A percentile compares a stretch with the other conserved stretches of the same genome.
Evolutionary conservation across 2,329 filamentous ascomycete species (phyloP).

Genomic region (Claviceps sorghi): DNA sequence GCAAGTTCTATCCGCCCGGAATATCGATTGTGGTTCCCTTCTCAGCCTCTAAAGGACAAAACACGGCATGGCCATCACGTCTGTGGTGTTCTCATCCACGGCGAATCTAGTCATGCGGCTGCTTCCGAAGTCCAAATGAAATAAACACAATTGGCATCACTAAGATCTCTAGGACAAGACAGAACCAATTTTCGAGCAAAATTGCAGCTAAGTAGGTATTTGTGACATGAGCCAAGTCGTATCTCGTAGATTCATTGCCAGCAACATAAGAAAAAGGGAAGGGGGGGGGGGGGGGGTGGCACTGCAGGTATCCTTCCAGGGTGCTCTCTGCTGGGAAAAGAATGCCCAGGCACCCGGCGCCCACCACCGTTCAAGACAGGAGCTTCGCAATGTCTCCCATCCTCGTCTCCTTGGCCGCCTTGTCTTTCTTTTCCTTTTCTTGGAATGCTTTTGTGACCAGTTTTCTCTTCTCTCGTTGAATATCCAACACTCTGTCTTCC

Average conservation of each 20-base stretch:
- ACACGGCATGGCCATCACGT: too few relatives aligned
- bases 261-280: neutral
- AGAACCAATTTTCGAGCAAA: neutral
- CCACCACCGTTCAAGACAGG: conserved; percentile 15
- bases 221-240: too few relatives aligned
- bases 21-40: too few relatives aligned
- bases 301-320: neutral
- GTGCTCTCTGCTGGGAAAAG: neutral
- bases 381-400: conserved; percentile 41
- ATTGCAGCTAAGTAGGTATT: neutral
- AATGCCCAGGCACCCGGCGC: neutral
- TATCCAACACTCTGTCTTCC: conserved; percentile 64
- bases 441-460: conserved; percentile 67
- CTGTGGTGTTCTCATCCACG: neutral
- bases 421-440: conserved; percentile 42
- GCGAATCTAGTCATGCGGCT: neutral
- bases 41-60: neutral
- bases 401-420: conserved; percentile 42
- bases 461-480: conserved; percentile 66
- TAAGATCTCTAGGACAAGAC: neutral
- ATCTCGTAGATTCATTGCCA: neutral
- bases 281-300: too few relatives aligned
- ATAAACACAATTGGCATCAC: neutral
- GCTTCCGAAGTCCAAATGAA: neutral
- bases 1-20: neutral